Evolutionary conservation across 805 yeast genomes (phyloP).

Genomic region (Candida sakaeoensis): DNA sequence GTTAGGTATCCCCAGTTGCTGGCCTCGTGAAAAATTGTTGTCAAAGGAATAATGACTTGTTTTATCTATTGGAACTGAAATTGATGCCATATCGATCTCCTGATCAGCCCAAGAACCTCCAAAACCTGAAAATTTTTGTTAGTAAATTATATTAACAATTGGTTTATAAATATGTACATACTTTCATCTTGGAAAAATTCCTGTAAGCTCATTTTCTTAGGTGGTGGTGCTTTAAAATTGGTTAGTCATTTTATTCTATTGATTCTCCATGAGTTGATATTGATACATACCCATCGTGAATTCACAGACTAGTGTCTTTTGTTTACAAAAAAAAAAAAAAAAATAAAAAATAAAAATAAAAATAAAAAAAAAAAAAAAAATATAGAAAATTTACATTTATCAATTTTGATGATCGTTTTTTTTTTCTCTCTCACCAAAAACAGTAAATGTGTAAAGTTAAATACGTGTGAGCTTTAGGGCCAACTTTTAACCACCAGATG

Average conservation of each 20-base stretch:
- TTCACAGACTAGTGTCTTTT: not conserved
- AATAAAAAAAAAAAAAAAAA: too few relatives aligned
- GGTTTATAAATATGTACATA: constrained; percentile 29
- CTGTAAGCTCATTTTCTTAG: constrained; percentile 44
- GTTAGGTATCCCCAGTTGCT: not conserved
- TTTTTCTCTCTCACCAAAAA: not conserved
- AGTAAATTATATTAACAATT: constrained; percentile 14
- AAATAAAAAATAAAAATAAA: too few relatives aligned
- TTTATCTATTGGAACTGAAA: constrained; percentile 42
- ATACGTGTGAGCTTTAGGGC: too few relatives aligned
- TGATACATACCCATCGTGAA: constrained; percentile 1
- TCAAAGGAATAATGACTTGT: constrained; percentile 11
- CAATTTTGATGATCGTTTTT: not conserved
- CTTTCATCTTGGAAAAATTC: constrained; percentile 44
- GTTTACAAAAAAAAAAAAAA: constrained; percentile 4
- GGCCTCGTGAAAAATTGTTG: not conserved
- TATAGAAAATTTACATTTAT: too few relatives aligned
- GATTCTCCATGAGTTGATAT: not conserved
- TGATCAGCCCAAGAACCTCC: constrained; percentile 50
- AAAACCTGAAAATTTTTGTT: constrained; percentile 25
- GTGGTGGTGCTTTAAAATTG: constrained; percentile 13
- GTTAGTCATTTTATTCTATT: not conserved
- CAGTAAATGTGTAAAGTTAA: too few relatives aligned
- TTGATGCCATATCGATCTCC: constrained; percentile 42
- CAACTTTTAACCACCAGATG: too few relatives aligned